These are phyloP conservation scores for Xylaria multiplex DNA, from an alignment of 2,329 filamentous ascomycete genomes.

Conservation along the genomic window DNA sequence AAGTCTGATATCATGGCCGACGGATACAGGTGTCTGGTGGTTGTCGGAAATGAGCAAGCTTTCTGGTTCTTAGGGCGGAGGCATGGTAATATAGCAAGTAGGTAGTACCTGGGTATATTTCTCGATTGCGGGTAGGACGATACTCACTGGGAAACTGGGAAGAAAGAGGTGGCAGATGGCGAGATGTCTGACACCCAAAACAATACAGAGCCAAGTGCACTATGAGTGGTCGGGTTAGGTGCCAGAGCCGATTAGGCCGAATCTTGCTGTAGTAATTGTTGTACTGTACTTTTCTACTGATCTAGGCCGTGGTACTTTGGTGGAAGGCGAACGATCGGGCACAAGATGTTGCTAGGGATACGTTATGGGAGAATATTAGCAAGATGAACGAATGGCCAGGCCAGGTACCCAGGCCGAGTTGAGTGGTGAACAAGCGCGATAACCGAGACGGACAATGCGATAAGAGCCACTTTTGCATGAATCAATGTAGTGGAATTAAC, in stretches of 20 bases:
- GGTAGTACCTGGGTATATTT: no score
- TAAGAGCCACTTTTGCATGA: slow-evolving; percentile 1
- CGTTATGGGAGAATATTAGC: neutral
- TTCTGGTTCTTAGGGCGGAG: no score
- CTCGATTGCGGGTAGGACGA: no score
- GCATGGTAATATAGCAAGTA: no score
- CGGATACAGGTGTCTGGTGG: neutral
- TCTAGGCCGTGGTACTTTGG: neutral
- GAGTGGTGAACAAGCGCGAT: slow-evolving; percentile 7
- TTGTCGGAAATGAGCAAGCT: no score
- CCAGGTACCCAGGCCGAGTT: neutral
- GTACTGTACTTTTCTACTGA: neutral
- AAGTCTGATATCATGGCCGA: neutral
- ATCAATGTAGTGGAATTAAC: neutral
- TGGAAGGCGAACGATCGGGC: neutral
- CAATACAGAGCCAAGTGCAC: neutral
- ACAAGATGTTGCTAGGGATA: neutral
- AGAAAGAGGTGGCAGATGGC: neutral
- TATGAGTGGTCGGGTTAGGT: neutral
- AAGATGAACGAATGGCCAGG: neutral
- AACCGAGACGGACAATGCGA: slow-evolving; percentile 1
- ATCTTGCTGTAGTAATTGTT: neutral
- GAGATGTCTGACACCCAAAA: neutral
- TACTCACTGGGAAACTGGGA: neutral
- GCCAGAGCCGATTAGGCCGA: neutral